Evolutionary conservation across 2,329 filamentous ascomycete species (phyloP).

Genomic region (Paecilomyces fulvus): DNA sequence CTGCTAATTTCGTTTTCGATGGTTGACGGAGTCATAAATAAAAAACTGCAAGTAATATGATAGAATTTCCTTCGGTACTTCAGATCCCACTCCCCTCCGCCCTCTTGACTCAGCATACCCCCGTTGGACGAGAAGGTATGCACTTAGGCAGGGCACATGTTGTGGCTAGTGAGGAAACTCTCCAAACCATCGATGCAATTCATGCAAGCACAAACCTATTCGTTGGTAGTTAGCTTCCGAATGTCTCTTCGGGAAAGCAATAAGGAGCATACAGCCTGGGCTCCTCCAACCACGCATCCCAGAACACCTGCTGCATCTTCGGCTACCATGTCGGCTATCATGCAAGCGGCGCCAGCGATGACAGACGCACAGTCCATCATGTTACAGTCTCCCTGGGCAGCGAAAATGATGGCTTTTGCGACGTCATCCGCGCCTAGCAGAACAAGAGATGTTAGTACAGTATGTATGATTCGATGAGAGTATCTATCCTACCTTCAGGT

Average conservation of each 20-base stretch:
- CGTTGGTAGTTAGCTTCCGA: not conserved
- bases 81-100: not conserved
- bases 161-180: not conserved
- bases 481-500: not conserved
- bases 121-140: not conserved
- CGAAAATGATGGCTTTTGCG: not conserved
- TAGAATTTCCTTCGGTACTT: not conserved
- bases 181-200: not conserved
- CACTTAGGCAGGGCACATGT: not conserved
- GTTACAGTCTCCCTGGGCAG: not conserved
- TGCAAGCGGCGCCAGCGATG: not conserved
- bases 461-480: not conserved
- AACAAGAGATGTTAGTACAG: not conserved
- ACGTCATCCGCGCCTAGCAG: not conserved
- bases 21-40: not conserved
- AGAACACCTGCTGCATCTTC: not conserved
- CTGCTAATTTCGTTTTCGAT: not conserved
- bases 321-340: not conserved
- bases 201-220: not conserved
- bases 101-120: not conserved
- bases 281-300: not conserved
- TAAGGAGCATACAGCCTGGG: not conserved
- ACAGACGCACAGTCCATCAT: not conserved
- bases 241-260: not conserved
- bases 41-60: not conserved